Evolutionary conservation across 768 basidiomycete species (phyloP).

Genomic region (Mrakia gelida): DNA sequence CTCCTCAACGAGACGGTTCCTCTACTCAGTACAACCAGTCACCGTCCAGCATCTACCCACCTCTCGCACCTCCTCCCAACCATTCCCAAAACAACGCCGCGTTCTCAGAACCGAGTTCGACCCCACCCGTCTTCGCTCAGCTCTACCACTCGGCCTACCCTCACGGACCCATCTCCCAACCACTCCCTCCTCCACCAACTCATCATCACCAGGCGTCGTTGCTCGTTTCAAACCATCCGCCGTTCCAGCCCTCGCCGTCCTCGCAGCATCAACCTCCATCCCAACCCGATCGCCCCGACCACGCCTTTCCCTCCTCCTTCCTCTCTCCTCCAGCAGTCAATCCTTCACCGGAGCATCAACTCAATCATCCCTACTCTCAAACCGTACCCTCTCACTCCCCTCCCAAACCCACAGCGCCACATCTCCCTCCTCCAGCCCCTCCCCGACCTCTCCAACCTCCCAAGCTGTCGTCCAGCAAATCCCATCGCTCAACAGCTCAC

Average conservation of each 20-base stretch:
- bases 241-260: background rate
- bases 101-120: background rate
- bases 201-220: background rate
- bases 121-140: background rate
- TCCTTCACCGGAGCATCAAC: background rate
- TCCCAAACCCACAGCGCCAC: background rate
- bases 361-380: background rate
- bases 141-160: background rate
- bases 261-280: background rate
- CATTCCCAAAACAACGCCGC: background rate
- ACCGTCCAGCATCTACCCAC: no score
- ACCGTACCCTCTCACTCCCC: background rate
- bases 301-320: background rate
- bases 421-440: background rate
- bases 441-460: slow-evolving; percentile 14
- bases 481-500: background rate
- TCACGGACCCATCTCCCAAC: background rate
- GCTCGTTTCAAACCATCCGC: background rate
- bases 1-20: no score
- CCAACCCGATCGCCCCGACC: background rate
- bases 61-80: no score
- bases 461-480: background rate
- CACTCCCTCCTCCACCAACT: background rate
- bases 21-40: no score
- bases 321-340: background rate